Percentiles rank a stretch among this genome's conserved stretches.
phyloP scores from a whole-genome alignment of 2,329 filamentous ascomycete species.

The Trichoderma koningiopsis region DNA sequence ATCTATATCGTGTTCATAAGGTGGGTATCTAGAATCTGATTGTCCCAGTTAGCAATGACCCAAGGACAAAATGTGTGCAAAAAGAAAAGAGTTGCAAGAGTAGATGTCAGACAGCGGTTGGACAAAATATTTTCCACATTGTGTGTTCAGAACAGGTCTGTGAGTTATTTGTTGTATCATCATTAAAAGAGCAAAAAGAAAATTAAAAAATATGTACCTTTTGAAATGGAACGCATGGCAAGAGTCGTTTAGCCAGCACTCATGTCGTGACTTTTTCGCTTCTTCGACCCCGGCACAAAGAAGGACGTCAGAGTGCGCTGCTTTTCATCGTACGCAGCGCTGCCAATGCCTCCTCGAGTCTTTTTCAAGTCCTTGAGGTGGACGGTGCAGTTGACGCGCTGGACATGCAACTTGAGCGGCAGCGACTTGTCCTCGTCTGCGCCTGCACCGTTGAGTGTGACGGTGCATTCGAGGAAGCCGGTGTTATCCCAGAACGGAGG shows the following conservation, averaged over 20 bases:
- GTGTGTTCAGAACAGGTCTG: conserved; percentile 79
- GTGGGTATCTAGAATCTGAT: background rate
- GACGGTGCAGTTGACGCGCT: conserved; percentile 66
- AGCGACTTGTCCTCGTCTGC: conserved; percentile 29
- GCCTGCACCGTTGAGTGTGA: conserved; percentile 27
- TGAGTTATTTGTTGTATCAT: conserved; percentile 70
- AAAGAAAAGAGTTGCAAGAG: background rate
- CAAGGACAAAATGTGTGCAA: conserved; percentile 8
- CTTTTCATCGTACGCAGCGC: conserved; percentile 70
- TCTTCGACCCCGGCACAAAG: conserved; percentile 50
- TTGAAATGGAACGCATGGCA: background rate
- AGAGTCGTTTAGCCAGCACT: conserved; percentile 8
- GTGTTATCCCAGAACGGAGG: conserved; percentile 56
- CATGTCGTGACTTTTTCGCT: conserved; percentile 10
- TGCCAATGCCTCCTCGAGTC: conserved; percentile 81
- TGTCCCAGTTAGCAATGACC: conserved; percentile 18
- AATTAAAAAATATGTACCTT: conserved; percentile 46
- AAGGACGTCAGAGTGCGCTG: conserved; percentile 79
- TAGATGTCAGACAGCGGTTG: conserved; percentile 77
- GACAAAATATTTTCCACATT: conserved; percentile 70
- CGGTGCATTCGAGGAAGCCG: conserved; percentile 45
- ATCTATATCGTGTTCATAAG: background rate
- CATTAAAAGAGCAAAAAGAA: conserved; percentile 47
- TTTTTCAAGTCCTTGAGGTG: conserved; percentile 77
- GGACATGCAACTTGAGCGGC: conserved; percentile 51